These are phyloP conservation scores for Zygosaccharomyces sapae DNA, from an alignment of 1,139 yeast species.

Conservation along the genomic window DNA sequence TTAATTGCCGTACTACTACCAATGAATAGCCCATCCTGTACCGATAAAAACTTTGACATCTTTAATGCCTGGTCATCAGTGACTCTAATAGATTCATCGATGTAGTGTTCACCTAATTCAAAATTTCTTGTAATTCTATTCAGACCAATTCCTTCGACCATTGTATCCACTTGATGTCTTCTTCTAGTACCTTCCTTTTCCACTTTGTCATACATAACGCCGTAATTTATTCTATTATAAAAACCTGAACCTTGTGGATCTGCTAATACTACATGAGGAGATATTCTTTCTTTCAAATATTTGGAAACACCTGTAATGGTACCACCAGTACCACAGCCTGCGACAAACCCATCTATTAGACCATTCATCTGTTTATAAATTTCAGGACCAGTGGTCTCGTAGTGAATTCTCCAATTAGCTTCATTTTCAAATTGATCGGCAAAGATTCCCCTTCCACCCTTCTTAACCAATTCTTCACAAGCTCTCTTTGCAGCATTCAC, in stretches of 20 bases:
- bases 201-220: constrained; percentile 87
- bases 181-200: constrained; percentile 92
- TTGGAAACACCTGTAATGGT: constrained; percentile 62
- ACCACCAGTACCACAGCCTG: constrained; percentile 69
- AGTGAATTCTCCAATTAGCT: constrained; percentile 84
- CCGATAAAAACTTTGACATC: constrained; percentile 82
- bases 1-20: constrained; percentile 92
- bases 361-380: constrained; percentile 67
- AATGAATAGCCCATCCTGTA: constrained; percentile 81
- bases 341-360: constrained; percentile 66
- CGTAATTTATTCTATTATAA: constrained; percentile 75
- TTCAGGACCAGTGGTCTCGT: constrained; percentile 84
- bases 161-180: constrained; percentile 92
- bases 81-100: constrained; percentile 82
- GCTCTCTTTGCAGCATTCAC: constrained; percentile 79
- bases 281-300: constrained; percentile 54
- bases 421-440: constrained; percentile 96
- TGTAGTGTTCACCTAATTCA: constrained; percentile 58
- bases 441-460: constrained; percentile 49
- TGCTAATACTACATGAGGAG: constrained; percentile 57
- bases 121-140: constrained; percentile 83
- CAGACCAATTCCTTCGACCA: constrained; percentile 90
- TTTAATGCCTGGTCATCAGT: constrained; percentile 72
- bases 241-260: constrained; percentile 97
- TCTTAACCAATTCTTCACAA: constrained; percentile 51